These are phyloP conservation scores for Nicotiana rustica DNA, from an alignment of 305 asterid genomes.

Conservation along the genomic window DNA sequence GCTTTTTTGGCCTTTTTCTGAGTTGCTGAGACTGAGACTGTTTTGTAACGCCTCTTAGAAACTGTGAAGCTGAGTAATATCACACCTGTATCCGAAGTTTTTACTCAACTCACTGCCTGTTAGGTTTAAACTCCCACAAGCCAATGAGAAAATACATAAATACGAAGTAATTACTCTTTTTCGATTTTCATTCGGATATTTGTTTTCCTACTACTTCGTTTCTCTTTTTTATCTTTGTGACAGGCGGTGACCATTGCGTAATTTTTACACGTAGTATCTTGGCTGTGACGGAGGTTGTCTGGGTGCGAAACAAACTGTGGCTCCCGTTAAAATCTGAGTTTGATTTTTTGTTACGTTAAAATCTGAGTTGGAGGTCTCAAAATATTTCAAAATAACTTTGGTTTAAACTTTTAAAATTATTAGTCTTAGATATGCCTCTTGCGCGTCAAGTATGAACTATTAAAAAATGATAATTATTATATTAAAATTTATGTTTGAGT, in stretches of 20 bases:
- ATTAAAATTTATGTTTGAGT: no score
- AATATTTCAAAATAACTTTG: no score
- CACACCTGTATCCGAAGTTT: slow-evolving; percentile 17
- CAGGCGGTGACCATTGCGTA: neutral
- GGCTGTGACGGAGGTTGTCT: neutral
- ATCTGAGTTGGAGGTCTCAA: no score
- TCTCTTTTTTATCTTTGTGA: neutral
- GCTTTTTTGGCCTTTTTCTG: neutral
- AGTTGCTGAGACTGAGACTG: neutral
- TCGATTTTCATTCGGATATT: neutral
- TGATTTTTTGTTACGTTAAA: neutral
- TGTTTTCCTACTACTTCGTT: no score
- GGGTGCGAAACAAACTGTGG: slow-evolving; percentile 26
- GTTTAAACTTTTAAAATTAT: no score
- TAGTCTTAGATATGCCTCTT: no score
- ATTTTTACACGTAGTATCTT: neutral
- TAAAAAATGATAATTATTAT: no score
- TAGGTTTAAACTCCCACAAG: no score
- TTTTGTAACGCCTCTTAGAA: slow-evolving; percentile 33
- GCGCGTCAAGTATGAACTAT: no score
- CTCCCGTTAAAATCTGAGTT: neutral
- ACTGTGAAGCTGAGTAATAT: slow-evolving; percentile 9
- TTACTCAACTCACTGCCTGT: neutral
- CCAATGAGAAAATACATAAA: neutral
- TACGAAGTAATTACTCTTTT: neutral